These are phyloP conservation scores for Solanum clarkiae DNA, from an alignment of 257 asterid genomes.

Conservation along the genomic window DNA sequence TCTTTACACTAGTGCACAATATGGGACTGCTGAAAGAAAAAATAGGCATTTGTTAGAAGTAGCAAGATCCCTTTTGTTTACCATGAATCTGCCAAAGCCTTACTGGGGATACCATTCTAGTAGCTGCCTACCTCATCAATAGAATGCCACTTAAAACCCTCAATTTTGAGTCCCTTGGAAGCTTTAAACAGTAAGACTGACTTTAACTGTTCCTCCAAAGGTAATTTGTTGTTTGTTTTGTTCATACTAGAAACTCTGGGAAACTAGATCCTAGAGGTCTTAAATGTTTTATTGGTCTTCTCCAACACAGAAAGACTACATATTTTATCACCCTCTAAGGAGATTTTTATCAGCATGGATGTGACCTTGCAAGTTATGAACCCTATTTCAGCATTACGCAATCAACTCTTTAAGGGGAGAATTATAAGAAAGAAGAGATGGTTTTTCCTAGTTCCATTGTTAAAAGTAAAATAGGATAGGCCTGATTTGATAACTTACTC, in stretches of 20 bases:
- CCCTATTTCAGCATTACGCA: neutral
- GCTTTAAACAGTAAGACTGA: neutral
- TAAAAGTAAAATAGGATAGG: neutral
- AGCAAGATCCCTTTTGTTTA: neutral
- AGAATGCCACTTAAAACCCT: neutral
- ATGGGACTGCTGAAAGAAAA: neutral
- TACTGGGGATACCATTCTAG: neutral
- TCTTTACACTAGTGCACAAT: neutral
- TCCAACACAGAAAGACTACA: neutral
- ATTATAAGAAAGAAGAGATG: neutral
- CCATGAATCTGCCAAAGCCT: neutral
- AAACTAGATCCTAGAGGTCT: neutral
- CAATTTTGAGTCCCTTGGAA: neutral
- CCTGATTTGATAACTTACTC: neutral
- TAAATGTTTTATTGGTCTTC: neutral
- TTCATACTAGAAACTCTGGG: neutral
- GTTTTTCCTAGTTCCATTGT: neutral
- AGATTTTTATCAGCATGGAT: neutral
- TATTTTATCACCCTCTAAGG: neutral
- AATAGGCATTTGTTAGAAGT: neutral
- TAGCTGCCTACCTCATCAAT: neutral
- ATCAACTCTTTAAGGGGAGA: neutral
- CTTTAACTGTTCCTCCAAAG: neutral
- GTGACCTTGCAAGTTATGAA: neutral
- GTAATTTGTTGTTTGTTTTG: neutral